Conservation (phyloP, 805 yeast species). For the Yarrowia sp. region DNA sequence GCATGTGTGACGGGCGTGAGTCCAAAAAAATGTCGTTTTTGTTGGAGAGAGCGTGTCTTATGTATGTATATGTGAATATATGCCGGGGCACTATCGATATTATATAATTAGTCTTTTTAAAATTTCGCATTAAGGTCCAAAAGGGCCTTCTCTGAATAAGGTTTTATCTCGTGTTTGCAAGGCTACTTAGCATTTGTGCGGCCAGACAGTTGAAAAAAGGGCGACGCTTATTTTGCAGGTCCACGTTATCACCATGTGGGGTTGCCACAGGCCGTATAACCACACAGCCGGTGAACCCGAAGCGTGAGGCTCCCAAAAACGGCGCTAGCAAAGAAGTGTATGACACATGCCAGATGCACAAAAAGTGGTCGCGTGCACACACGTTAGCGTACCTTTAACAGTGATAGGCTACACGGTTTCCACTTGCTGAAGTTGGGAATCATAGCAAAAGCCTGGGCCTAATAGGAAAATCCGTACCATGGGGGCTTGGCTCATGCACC, state of each 20-base stretch:
- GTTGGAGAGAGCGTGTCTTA: neutral
- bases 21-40: neutral
- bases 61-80: conserved; percentile 4
- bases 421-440: conserved; percentile 4
- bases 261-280: neutral
- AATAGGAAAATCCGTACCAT: neutral
- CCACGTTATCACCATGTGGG: neutral
- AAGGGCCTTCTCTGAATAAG: neutral
- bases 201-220: neutral
- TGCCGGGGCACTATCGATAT: conserved; percentile 13
- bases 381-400: neutral
- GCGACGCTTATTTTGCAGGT: neutral
- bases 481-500: conserved; percentile 17
- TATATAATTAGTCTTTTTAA: conserved; percentile 16
- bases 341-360: neutral
- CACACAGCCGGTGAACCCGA: too few species aligned
- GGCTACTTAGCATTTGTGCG: neutral
- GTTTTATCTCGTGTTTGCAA: conserved; percentile 7
- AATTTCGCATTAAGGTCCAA: conserved; percentile 13
- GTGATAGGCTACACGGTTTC: conserved; percentile 3
- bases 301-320: too few species aligned
- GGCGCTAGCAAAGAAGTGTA: too few species aligned
- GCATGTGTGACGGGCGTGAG: conserved; percentile 14
- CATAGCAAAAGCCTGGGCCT: neutral
- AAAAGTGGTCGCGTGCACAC: conserved; percentile 19